Conservation (phyloP, 306 rosid species). For the Coriaria nepalensis region DNA sequence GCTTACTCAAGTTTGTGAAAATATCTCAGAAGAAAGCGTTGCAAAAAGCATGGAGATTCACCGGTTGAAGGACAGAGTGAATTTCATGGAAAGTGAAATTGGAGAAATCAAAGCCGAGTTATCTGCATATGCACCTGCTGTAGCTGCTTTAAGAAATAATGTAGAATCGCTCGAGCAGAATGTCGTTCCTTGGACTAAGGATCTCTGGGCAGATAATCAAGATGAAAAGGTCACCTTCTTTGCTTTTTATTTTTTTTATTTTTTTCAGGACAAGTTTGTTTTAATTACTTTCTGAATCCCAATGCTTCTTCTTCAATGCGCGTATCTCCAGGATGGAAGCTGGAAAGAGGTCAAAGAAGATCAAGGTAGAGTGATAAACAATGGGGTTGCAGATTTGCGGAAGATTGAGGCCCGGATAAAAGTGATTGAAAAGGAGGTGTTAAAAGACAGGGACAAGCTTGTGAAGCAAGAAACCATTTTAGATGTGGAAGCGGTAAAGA, state of each 20-base stretch:
- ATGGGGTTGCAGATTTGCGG: slow-evolving; percentile 55
- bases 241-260: background rate
- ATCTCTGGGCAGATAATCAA: slow-evolving; percentile 12
- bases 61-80: slow-evolving; percentile 37
- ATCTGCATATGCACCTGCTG: slow-evolving; percentile 59
- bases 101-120: slow-evolving; percentile 49
- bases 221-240: slow-evolving; percentile 38
- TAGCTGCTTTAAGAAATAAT: slow-evolving; percentile 64
- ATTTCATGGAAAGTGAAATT: slow-evolving; percentile 55
- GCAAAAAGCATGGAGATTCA: slow-evolving; percentile 47
- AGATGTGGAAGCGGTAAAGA: slow-evolving; percentile 13
- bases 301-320: slow-evolving; percentile 16
- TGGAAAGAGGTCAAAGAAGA: slow-evolving; percentile 21
- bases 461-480: slow-evolving; percentile 13
- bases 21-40: slow-evolving; percentile 50
- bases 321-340: slow-evolving; percentile 35
- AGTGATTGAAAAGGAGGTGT: slow-evolving; percentile 31
- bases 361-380: slow-evolving; percentile 13
- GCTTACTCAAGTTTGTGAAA: slow-evolving; percentile 52
- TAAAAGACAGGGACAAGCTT: slow-evolving; percentile 15
- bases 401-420: slow-evolving; percentile 45
- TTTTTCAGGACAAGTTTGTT: too few species aligned
- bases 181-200: slow-evolving; percentile 31
- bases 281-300: background rate
- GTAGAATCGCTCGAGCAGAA: slow-evolving; percentile 59